Conservation (phyloP, 140 eudicot genomes). For the Bidens hawaiensis region DNA sequence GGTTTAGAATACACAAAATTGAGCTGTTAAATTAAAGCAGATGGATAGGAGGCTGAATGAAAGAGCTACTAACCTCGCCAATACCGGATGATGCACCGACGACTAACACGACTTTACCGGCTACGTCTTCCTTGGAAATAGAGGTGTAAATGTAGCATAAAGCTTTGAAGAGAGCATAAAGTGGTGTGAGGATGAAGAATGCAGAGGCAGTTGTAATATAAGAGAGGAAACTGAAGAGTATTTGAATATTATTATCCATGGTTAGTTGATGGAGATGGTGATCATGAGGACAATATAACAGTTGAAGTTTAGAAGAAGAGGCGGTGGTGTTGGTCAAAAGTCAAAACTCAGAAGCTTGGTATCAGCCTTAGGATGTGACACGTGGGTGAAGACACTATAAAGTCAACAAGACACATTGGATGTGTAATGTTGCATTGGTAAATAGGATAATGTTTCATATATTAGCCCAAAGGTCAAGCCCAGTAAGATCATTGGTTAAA, state of each 20-base stretch:
- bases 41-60: no score
- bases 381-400: conserved; percentile 6
- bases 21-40: no score
- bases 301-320: background rate
- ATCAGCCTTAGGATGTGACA: background rate
- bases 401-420: conserved; percentile 13
- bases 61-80: conserved; percentile 24
- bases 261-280: background rate
- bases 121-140: conserved; percentile 22
- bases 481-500: no score
- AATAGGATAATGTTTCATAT: no score
- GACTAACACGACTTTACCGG: conserved; percentile 32
- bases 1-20: no score
- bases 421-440: no score
- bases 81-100: conserved; percentile 35
- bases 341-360: background rate
- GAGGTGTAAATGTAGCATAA: conserved; percentile 4
- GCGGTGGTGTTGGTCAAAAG: background rate
- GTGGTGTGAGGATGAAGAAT: conserved; percentile 19
- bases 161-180: conserved; percentile 1
- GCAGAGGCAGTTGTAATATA: conserved; percentile 18
- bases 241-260: no score
- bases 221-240: conserved; percentile 10
- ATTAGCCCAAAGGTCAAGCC: no score
- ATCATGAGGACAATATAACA: background rate